phyloP scores from a whole-genome alignment of 2,329 filamentous ascomycete species.

The Rutstroemia sp. region DNA sequence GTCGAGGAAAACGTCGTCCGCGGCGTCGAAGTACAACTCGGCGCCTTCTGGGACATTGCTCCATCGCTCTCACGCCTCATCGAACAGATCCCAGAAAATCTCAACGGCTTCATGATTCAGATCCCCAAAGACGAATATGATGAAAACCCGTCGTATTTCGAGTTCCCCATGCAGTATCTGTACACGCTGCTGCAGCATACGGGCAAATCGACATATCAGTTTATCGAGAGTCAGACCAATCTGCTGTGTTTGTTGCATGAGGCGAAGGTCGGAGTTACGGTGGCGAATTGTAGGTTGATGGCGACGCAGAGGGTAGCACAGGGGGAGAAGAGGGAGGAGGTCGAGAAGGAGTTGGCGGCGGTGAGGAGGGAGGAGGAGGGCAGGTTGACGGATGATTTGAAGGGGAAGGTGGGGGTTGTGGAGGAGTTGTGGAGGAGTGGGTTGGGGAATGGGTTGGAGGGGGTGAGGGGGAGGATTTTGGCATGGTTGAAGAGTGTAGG shows the following conservation, averaged over 20 bases:
- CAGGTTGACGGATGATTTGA: slow-evolving; percentile 73
- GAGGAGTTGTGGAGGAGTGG: slow-evolving; percentile 88
- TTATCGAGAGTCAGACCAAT: slow-evolving; percentile 92
- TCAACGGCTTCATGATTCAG: slow-evolving; percentile 57
- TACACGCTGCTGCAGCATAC: slow-evolving; percentile 79
- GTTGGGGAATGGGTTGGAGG: slow-evolving; percentile 68
- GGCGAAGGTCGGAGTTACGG: slow-evolving; percentile 72
- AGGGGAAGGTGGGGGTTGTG: slow-evolving; percentile 86
- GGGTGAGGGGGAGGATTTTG: slow-evolving; percentile 62
- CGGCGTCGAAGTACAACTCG: slow-evolving; percentile 85
- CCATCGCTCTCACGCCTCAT: slow-evolving; percentile 71
- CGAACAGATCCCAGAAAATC: slow-evolving; percentile 63
- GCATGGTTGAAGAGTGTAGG: slow-evolving; percentile 54
- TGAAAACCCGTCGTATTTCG: slow-evolving; percentile 76
- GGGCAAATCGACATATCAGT: slow-evolving; percentile 90
- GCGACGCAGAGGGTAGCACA: slow-evolving; percentile 50
- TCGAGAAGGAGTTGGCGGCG: slow-evolving; percentile 39
- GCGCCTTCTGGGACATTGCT: slow-evolving; percentile 96
- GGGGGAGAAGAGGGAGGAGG: slow-evolving; percentile 34
- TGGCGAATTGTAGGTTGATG: slow-evolving; percentile 58
- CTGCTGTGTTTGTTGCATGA: slow-evolving; percentile 85
- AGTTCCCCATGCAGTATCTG: slow-evolving; percentile 83
- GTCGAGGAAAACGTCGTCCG: slow-evolving; percentile 79
- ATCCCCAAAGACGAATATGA: slow-evolving; percentile 74
- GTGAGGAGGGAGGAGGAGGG: slow-evolving; percentile 61